Evolutionary conservation across 345 rosid genomes (phyloP), one percentile per base, ranked within the genome.

Genomic region (Orychophragmus violaceus): DNA sequence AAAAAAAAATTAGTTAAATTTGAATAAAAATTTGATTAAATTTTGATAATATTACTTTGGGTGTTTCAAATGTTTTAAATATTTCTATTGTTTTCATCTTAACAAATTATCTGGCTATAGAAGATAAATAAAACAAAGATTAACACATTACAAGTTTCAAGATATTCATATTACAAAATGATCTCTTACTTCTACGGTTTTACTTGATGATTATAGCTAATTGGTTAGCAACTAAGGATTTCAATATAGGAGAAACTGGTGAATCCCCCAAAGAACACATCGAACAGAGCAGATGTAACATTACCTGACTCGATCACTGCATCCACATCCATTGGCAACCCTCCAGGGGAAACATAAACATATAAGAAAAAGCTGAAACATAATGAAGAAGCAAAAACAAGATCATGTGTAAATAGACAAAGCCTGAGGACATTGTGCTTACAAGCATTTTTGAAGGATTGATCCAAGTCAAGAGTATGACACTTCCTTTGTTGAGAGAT

Each of bases 241-340:
- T 93, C 71, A 86, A 60, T 13, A 97, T 80, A 68, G 93, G 94
- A 74, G 91, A 86, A 74, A 87, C 98, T 1, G 97, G 83, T 71
- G 85, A 35, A 76, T 73, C 83, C 36, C 36, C 97, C 97, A 8
- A 84, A 80, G 79, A 87, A 87, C 49, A 86, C 91, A 76, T 93
- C 86, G 45, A 82, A 93, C 50, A 93, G 78, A 3, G 96, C 83
- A 54, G 54, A 78, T 33, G 82, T 68, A 50, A 85, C 96, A 53
- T 75, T 82, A 41, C 68, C 28, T 9, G 98, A 93, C 75, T 81
- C 86, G 13, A 88, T 81, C 16, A 68, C 76, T 54, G 94, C 90
- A 68, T 84, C 85, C 23, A 54, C 83, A 24, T 55, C 27, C 13
- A 82, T 74, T 14, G 89, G 93, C 61, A 81, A 65, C 12, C 83